Evolutionary conservation across 805 yeast species (phyloP), one percentile per base, ranked within the genome.

Genomic region (Hanseniaspora thailandica): DNA sequence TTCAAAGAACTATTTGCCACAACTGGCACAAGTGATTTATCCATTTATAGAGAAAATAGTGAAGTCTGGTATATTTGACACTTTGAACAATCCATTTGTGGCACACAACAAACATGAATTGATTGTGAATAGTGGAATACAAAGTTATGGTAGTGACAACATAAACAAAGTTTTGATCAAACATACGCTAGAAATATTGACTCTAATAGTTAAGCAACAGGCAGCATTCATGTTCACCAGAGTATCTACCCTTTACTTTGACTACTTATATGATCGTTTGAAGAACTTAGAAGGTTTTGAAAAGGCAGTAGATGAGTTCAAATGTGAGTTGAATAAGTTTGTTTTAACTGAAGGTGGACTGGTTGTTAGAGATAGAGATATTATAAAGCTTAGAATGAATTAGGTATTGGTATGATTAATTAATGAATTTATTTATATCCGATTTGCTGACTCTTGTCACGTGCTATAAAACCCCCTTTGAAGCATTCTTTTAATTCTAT

Each of bases 11-110:
- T 48, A 38, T 26, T 30, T 30, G 20, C 52, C 52, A 9, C 52
- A 48, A 20, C 28, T 48, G 34, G 52, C 52, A 31, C 52, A 48
- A 22, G 44, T 33, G 15, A 41, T 48, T 4, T 48, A 19, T 36
- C 52, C 52, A 3, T 25, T 48, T 4, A 10, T 48, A 2, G 52
- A 47, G 20, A 38, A 30, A 8, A 30, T 43, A 19, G 22, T 43
- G 26, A 28, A 28, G 6, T 9, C n/a, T 28, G 20, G 4, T 7
- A 12, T 10, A 4, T 17, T 26, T n/a, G 45, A 30, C 7, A 34
- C 20, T 34, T n/a, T n/a, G 7, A 6, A n/a, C 6, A 4, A n/a
- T 34, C 8, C 20, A 5, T 34, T 34, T n/a, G 2, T 17, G 12
- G 40, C 4, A 36, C n/a, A 9, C 22, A 36, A 17, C 23, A 36